These are phyloP conservation scores for Nepenthes alata DNA, from an alignment of 179 eudicot genomes.

Conservation along the genomic window DNA sequence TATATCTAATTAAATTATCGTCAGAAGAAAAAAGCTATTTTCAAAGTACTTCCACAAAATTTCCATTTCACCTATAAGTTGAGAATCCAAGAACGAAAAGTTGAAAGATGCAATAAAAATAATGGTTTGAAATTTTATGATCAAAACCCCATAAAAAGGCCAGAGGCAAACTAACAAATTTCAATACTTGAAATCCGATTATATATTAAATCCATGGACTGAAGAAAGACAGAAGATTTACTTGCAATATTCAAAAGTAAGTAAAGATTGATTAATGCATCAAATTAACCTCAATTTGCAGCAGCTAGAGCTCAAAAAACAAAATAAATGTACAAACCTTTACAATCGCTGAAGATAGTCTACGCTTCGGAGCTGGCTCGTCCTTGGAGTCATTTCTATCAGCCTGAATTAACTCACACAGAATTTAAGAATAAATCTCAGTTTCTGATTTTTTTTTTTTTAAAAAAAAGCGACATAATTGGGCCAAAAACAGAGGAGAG, in stretches of 20 bases:
- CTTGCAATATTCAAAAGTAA: not conserved
- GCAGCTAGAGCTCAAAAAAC: not conserved
- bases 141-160: not conserved
- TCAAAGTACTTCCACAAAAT: too few relatives aligned
- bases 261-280: not conserved
- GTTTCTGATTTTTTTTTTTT: not conserved
- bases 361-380: slow-evolving; percentile 67
- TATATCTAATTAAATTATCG: too few relatives aligned
- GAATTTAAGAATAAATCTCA: too few relatives aligned
- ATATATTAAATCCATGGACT: not conserved
- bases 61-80: too few relatives aligned
- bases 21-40: too few relatives aligned
- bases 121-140: not conserved
- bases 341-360: slow-evolving; percentile 77
- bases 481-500: not conserved
- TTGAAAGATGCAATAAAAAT: too few relatives aligned
- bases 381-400: slow-evolving; percentile 56
- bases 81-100: too few relatives aligned
- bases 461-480: not conserved
- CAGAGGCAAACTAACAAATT: too few relatives aligned
- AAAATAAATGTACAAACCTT: slow-evolving; percentile 29
- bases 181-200: not conserved
- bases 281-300: not conserved
- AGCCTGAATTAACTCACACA: slow-evolving; percentile 32
- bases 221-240: not conserved